Base-by-base conservation (phyloP, 805 yeast species). In the Candida nanaspora region DNA sequence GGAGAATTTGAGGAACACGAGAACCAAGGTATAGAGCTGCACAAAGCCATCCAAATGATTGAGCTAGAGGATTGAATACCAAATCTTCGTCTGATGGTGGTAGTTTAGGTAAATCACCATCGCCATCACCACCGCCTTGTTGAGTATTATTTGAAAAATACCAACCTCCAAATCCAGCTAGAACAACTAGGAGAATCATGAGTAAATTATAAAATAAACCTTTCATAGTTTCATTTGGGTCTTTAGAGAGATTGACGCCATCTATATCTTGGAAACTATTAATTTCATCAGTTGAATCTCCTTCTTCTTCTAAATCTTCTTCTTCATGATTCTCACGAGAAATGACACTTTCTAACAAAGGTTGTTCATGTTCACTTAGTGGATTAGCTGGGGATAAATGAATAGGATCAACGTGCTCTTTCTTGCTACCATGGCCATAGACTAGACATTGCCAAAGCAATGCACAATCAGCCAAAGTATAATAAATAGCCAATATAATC, bases 371-470 rank as follows among this genome's bases (percentile, higher is more conserved):
- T 49, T 82, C 91, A 40, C 68, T 75, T 43, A 87, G 66, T 6
- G 96, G 96, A 48, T 86, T 84, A 1, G 95, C 95, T 2, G 96
- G 96, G 3, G 91, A 83, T 40, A 87, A 67, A 60, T 86, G 95
- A 33, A 82, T 80, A 30, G 80, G 80, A 52, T 83, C 95, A 3
- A 82, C 77, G 33, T 62, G 61, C 36, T 65, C 59, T 36, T 60
- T 57, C 18, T 63, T 61, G 14, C 60, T 51, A 7, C 82, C 78
- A 42, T 75, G 70, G 8, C 91, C 87, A 59, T 93, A 93, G 43
- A 76, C 74, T 37, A 86, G 66, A 50, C 96, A 88, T 60, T 93
- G 98, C 61, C 80, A 70, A 25, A 91, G 70, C 41, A 93, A 69
- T 3, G 89, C 83, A 3, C 89, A 61, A 62, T 93, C 98, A 0